Conservation (phyloP, 345 rosid species). For the Isatis tinctoria region DNA sequence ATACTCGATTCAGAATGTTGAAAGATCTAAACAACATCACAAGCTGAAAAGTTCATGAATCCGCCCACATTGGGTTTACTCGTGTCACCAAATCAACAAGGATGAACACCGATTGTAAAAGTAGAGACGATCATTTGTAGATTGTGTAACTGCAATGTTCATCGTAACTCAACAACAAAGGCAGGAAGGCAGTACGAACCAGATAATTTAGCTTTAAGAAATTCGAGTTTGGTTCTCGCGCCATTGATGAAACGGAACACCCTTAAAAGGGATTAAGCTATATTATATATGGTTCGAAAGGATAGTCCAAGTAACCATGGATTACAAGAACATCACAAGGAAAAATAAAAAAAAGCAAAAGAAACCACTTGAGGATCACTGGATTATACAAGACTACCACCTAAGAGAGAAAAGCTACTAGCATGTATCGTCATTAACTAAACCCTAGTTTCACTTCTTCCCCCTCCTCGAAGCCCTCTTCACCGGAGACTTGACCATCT, state of each 20-base stretch:
- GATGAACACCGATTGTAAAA: background rate
- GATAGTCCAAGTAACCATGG: background rate
- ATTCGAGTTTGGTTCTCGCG: background rate
- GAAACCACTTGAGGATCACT: background rate
- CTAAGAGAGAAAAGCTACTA: constrained; percentile 13
- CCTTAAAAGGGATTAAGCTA: background rate
- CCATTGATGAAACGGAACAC: background rate
- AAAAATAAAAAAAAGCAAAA: background rate
- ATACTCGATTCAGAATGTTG: constrained; percentile 59
- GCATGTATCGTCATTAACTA: background rate
- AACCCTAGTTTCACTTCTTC: constrained; percentile 33
- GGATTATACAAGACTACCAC: constrained; percentile 28
- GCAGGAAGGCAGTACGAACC: background rate
- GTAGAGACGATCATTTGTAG: background rate
- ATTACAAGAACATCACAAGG: background rate
- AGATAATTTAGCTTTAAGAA: background rate
- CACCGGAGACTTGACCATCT: constrained; percentile 57
- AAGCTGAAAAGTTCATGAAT: background rate
- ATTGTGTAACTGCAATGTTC: background rate
- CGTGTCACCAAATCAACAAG: background rate
- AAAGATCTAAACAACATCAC: constrained; percentile 36
- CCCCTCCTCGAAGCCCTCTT: constrained; percentile 42
- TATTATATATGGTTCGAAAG: constrained; percentile 14
- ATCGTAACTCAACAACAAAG: background rate
- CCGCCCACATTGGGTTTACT: background rate